Base-by-base conservation (phyloP, 78 protist genomes). In the Guillardia theta region DNA sequence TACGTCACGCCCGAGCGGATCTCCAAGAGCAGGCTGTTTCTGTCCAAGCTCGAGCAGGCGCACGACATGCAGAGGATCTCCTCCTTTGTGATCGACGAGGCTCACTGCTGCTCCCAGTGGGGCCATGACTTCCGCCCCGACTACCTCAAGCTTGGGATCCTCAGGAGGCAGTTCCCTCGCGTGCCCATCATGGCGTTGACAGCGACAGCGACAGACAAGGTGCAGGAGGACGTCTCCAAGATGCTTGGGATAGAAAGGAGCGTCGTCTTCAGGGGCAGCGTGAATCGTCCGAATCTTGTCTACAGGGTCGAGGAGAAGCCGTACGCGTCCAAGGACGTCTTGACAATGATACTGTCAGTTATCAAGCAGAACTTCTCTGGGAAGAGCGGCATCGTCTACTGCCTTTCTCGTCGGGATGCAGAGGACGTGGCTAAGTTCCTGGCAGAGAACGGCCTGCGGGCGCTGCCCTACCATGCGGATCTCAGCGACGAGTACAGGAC, bases 71-170 rank as follows among this genome's bases (percentile, higher is more conserved):
- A 48, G 50, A 1, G 90, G 44, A 12, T 80, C 41, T 46, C 95
- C 37, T 76, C 97, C 58, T 88, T 96, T 1, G 98, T 97, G 43
- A 93, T 98, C 88, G 99, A 98, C 94, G 99, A 98, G 94, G 99
- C 99, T 3, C 99, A 99, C 96, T 99, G 99, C 93, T 95, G 98
- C 36, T 80, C 96, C 19, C 97, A 97, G 64, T 99, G 99, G 99
- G 99, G 99, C 24, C 98, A 98, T 94, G 99, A 98, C 87, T 99
- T 98, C 93, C 95, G 99, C 8, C 97, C 98, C 27, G n/a, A 27
- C n/a, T 88, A 48, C 44, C 64, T 45, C 36, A 88, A 48, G 62
- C 62, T 88, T 27, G 62, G 44, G 33, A 45, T 88, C 48, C 54
- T 88, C 22, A 88, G 48, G 93, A 54, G 41, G 54, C 64, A 22